Evolutionary conservation across 2,329 filamentous ascomycete species (phyloP), one percentile per base, ranked within the genome.

Genomic region (Phyllosticta ampelicida): DNA sequence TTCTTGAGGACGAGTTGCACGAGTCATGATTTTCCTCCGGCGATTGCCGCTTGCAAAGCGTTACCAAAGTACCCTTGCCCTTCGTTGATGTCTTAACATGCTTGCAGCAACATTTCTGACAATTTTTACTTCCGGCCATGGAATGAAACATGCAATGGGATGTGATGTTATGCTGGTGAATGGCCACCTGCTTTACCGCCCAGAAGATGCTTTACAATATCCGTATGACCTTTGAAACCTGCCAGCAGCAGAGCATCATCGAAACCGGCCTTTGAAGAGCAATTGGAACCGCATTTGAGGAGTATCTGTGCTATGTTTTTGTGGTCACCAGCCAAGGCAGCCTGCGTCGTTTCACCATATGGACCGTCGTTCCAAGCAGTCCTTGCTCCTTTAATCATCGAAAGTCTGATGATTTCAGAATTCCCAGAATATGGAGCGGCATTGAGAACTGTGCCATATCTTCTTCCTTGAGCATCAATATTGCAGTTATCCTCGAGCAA

Each of bases 21-120:
- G 13, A 23, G 49, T 8, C 19, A 11, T 10, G 21, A 18, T 16
- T 66, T 59, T 1, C 63, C 62, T 20, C 28, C 11, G 8, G 5
- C 6, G 9, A 48, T 23, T 11, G 57, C 57, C 2, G 44, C 57
- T 23, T 59, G 53, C 21, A 59, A 36, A 23, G 57, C 57, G 13
- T 50, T 59, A 9, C 53, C 57, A 48, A 56, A 52, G 9, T 51
- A 30, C 11, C 44, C 51, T n/a, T 4, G 52, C 13, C 29, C 19
- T 6, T 30, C 52, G 20, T 55, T 59, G 16, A 55, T 16, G 36
- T 58, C 55, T 52, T 10, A n/a, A 13, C 21, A 19, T 28, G 30
- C 23, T 16, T 50, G 10, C 13, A 55, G n/a, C 10, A 50, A 18
- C 10, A 16, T 36, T 44, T 54, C 19, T 28, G 52, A 21, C 28